Base-by-base conservation (phyloP, 495 filamentous ascomycete genomes). In the Hypoxylon subgilvum region DNA sequence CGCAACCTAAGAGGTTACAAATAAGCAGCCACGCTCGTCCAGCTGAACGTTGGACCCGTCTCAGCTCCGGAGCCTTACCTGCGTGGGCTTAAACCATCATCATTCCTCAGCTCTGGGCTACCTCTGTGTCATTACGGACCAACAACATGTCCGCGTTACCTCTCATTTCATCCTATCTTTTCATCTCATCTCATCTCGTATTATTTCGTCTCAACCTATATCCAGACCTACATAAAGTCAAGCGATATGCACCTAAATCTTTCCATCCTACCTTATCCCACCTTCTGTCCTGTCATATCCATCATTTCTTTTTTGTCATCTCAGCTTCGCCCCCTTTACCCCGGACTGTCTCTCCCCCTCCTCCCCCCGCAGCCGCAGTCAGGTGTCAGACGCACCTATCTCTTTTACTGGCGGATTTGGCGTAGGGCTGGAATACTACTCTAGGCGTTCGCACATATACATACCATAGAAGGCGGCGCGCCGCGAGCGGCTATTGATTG, bases 341-440 rank as follows among this genome's bases (percentile, higher is more conserved):
- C 57, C 57, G 22, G 52, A 56, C 14, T 52, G 45, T 2, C 25
- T 47, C 47, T 19, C 40, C 19, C 22, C 21, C 22, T 32, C 34
- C 46, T 10, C 31, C 31, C n/a, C 31, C 31, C n/a, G 8, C 31
- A 34, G 8, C 31, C 36, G 14, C 25, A 45, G 12, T 36, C 14
- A n/a, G 31, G 12, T 21, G 31, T 21, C 32, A 19, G 36, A 23
- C 17, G 36, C 38, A 13, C 39, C 2, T 25, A 36, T 30, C 16
- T 50, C 39, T 22, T 39, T 35, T 56, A 34, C 36, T 30, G 22
- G 16, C 30, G 13, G 38, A 57, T n/a, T n/a, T 57, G 60, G 60
- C 52, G 52, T 49, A 58, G 60, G 60, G 60, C 53, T 57, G 23
- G 60, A 44, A n/a, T n/a, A n/a, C n/a, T n/a, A n/a, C n/a, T 42